Evolutionary conservation across 2,329 filamentous ascomycete genomes (phyloP), one percentile per base, ranked within the genome.

Genomic region (Verticillium albo-atrum): DNA sequence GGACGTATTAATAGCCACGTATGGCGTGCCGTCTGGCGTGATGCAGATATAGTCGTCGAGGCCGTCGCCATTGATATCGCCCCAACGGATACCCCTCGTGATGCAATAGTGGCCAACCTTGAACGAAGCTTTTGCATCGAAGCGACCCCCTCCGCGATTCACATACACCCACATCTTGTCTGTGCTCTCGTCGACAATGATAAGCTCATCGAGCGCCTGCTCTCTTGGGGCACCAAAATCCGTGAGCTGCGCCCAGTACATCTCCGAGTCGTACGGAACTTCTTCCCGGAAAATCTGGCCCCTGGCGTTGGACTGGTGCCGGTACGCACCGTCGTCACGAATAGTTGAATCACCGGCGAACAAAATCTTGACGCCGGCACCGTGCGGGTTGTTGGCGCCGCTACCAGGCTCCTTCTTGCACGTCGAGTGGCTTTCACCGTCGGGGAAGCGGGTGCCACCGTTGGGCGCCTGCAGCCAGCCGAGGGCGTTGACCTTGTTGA

Each of bases 1-100:
- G 15, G 52, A 54, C 7, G 27, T 54, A 27, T 54, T 54, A 27
- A 54, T 54, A 17, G 52, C 52, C 14, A 54, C 52, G 20, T 34
- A 54, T 5, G 52, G 34, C 63, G 54, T 7, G 56, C 61, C 71
- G 1, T 67, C 64, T 2, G 57, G 56, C 20, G 30, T 57, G 51
- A 71, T 63, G 61, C 71, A 74, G 28, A 73, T 63, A 54, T 72
- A 66, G 50, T 72, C 71, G 54, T 70, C 70, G 9, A 70, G 59
- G 7, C 66, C 66, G 32, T 70, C 68, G 4, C 54, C 54, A 27
- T 55, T 55, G n/a, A n/a, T n/a, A n/a, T n/a, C n/a, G n/a, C n/a
- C 54, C 9, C n/a, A 55, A 9, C 23, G 54, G 26, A n/a, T n/a
- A n/a, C n/a, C n/a, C n/a, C n/a, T n/a, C n/a, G n/a, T 54, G n/a